Conservation (phyloP, 176 grass and related monocot species). For the Melocanna baccifera region DNA sequence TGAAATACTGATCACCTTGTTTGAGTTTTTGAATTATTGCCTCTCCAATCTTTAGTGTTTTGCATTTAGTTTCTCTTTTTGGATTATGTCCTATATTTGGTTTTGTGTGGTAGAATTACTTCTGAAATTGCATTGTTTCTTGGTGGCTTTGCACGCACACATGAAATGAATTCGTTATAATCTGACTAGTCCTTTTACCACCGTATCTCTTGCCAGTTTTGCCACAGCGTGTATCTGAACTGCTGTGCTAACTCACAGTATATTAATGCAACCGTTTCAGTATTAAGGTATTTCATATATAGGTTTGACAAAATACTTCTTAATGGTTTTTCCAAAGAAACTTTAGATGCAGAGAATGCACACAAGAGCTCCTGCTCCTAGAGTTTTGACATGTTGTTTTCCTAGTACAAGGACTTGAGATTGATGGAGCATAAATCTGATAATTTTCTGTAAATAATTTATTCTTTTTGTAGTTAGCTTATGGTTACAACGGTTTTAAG, state of each 20-base stretch:
- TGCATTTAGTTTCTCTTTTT: not conserved
- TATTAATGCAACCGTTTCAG: not conserved
- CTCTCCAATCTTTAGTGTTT: not conserved
- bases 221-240: not conserved
- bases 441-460: not conserved
- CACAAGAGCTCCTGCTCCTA: not conserved
- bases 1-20: slow-evolving; percentile 13
- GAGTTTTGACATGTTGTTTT: slow-evolving; percentile 1
- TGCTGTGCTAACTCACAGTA: not conserved
- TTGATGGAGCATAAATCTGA: not conserved
- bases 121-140: not conserved
- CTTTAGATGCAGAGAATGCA: not conserved
- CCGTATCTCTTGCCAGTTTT: not conserved
- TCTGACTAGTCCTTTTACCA: not conserved
- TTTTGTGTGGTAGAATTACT: slow-evolving; percentile 10
- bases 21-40: not conserved
- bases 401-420: not conserved
- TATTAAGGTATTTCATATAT: not conserved
- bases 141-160: not conserved
- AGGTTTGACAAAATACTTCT: not conserved
- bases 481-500: slow-evolving; percentile 4
- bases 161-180: not conserved
- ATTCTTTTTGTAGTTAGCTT: not conserved
- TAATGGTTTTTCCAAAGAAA: not conserved
- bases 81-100: not conserved